Evolutionary conservation across 1,284 basidiomycete species (phyloP).

Genomic region (Boletus sp.): DNA sequence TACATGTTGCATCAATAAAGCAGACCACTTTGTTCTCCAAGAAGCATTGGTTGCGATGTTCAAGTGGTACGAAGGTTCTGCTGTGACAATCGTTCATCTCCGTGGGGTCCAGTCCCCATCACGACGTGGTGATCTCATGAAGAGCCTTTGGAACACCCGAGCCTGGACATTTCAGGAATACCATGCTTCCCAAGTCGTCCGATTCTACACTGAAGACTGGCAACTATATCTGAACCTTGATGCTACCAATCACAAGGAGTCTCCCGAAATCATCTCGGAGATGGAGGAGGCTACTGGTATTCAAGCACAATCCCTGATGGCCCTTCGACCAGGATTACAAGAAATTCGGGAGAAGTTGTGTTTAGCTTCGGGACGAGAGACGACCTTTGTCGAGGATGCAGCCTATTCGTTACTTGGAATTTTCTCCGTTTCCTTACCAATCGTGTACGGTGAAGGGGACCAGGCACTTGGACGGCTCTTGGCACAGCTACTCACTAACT

Average conservation of each 20-base stretch:
- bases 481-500: neutral
- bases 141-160: conserved; percentile 10
- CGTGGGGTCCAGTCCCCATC: conserved; percentile 4
- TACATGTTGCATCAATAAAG: conserved; percentile 13
- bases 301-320: neutral
- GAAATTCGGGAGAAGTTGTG: neutral
- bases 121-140: conserved; percentile 1
- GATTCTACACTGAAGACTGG: conserved; percentile 12
- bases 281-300: conserved; percentile 3
- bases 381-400: neutral
- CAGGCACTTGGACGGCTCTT: neutral
- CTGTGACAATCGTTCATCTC: conserved; percentile 11
- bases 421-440: neutral
- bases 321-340: neutral
- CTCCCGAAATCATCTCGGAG: neutral
- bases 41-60: conserved; percentile 18
- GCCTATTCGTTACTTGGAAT: neutral
- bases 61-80: conserved; percentile 15
- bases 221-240: neutral
- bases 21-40: conserved; percentile 14
- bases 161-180: conserved; percentile 23
- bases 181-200: conserved; percentile 9
- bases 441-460: conserved; percentile 2
- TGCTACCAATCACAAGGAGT: conserved; percentile 8
- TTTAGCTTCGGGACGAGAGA: neutral